Percentiles rank a stretch among this genome's conserved stretches.
These are phyloP conservation scores for Amphibolis antarctica DNA, from an alignment of 106 monocot genomes.

Conservation along the genomic window DNA sequence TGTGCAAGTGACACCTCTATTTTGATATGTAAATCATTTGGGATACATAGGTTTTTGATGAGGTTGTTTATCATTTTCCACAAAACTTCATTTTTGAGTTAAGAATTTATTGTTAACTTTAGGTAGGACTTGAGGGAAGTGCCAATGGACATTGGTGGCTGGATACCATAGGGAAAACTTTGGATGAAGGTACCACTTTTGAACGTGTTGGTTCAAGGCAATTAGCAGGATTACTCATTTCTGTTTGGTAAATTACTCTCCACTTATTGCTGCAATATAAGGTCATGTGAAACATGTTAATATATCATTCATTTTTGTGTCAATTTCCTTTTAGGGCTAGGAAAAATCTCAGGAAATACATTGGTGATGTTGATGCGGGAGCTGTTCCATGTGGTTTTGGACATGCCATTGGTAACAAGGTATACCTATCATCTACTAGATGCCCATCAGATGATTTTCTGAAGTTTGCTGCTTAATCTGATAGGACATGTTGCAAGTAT, in stretches of 20 bases:
- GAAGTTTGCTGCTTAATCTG: too few relatives aligned
- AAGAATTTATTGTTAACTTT: slow-evolving; percentile 10
- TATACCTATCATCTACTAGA: neutral
- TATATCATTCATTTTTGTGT: neutral
- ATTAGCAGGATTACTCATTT: slow-evolving; percentile 51
- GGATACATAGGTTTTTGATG: too few relatives aligned
- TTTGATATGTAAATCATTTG: too few relatives aligned
- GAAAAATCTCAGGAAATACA: slow-evolving; percentile 47
- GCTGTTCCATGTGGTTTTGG: slow-evolving; percentile 94
- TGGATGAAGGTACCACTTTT: slow-evolving; percentile 59
- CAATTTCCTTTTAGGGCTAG: slow-evolving; percentile 38
- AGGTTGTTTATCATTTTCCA: too few relatives aligned
- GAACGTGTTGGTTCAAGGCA: slow-evolving; percentile 61
- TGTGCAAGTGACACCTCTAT: too few relatives aligned
- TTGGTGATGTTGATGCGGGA: slow-evolving; percentile 94
- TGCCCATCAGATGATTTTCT: too few relatives aligned
- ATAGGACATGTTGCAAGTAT: too few relatives aligned
- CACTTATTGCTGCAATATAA: neutral
- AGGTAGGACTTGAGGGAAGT: slow-evolving; percentile 79
- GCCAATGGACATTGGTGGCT: slow-evolving; percentile 62
- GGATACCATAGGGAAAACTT: slow-evolving; percentile 36
- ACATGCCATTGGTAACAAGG: slow-evolving; percentile 87
- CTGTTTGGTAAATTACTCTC: slow-evolving; percentile 32
- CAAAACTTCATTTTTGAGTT: neutral
- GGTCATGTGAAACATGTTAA: neutral